Percentiles rank a stretch among this genome's conserved stretches.
These are phyloP conservation scores for Cephaloascus fragrans DNA, from an alignment of 805 yeast species.

Conservation along the genomic window DNA sequence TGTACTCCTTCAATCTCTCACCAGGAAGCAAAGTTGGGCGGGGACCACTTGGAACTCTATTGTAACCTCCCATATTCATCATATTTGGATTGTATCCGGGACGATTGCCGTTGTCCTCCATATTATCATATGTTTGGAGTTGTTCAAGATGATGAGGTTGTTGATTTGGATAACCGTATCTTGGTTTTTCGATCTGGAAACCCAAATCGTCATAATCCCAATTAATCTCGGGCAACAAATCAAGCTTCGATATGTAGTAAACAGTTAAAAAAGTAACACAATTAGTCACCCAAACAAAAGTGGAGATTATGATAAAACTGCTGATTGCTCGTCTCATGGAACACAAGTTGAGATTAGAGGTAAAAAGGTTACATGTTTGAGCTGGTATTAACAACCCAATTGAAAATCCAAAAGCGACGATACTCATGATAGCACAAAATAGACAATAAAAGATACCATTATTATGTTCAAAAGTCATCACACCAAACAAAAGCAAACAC, in stretches of 20 bases:
- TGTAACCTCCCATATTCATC: not conserved
- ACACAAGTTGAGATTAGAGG: constrained; percentile 11
- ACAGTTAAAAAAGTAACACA: constrained; percentile 28
- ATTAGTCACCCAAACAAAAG: constrained; percentile 26
- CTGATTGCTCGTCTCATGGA: constrained; percentile 22
- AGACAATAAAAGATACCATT: constrained; percentile 31
- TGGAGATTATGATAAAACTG: constrained; percentile 25
- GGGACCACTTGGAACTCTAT: too few relatives aligned
- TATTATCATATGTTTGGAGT: not conserved
- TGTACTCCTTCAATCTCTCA: constrained; percentile 15
- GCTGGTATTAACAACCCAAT: constrained; percentile 6
- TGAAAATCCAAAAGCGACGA: constrained; percentile 19
- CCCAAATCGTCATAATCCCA: constrained; percentile 16
- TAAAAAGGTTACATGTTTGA: constrained; percentile 1
- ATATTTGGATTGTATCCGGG: not conserved
- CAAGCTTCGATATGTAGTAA: constrained; percentile 24
- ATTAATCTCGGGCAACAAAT: constrained; percentile 20
- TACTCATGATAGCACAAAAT: constrained; percentile 20
- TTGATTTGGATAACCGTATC: not conserved
- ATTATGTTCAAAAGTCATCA: constrained; percentile 23
- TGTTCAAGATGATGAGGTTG: not conserved
- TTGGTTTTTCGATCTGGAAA: not conserved
- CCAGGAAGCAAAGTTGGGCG: too few relatives aligned
- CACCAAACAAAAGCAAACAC: not conserved
- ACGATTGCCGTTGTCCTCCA: not conserved